Percentiles rank a stretch among this genome's conserved stretches.
These are phyloP conservation scores for Physocladia obscura DNA, from an alignment of 192 early-diverging fungal species.

Conservation along the genomic window DNA sequence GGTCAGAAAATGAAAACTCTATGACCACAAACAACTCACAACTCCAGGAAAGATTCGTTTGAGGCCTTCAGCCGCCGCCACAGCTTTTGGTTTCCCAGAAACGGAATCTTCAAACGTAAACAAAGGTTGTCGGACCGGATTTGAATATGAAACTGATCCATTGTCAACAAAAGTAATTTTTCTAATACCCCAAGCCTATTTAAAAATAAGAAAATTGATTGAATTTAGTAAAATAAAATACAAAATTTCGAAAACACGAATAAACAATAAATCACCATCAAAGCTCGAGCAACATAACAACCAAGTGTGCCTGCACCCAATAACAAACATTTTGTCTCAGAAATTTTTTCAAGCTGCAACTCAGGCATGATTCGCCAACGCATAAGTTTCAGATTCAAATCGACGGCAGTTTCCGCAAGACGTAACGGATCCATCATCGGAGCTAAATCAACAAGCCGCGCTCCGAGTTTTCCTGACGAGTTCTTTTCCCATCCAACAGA, in stretches of 20 bases:
- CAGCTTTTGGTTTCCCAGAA: constrained; percentile 82
- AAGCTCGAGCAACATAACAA: constrained; percentile 81
- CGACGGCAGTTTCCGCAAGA: constrained; percentile 85
- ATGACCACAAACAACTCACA: constrained; percentile 40
- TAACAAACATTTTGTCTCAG: constrained; percentile 75
- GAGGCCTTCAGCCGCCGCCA: constrained; percentile 77
- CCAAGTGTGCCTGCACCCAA: constrained; percentile 94
- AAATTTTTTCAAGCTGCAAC: constrained; percentile 78
- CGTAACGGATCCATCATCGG: constrained; percentile 85
- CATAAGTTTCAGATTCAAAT: constrained; percentile 96
- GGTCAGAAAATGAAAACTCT: background rate
- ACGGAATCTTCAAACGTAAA: constrained; percentile 88
- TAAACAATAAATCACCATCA: constrained; percentile 54
- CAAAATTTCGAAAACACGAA: background rate
- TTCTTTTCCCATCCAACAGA: constrained; percentile 93
- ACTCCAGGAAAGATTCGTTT: constrained; percentile 78
- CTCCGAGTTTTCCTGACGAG: constrained; percentile 70
- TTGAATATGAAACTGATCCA: constrained; percentile 88
- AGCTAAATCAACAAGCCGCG: constrained; percentile 79
- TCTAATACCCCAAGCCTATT: constrained; percentile 88
- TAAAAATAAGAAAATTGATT: background rate
- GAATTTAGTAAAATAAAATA: background rate
- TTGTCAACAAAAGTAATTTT: constrained; percentile 94
- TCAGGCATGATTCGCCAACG: constrained; percentile 88
- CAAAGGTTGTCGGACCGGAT: constrained; percentile 92